Base-by-base conservation (phyloP, 768 basidiomycete species). In the Calocera viscosa region DNA sequence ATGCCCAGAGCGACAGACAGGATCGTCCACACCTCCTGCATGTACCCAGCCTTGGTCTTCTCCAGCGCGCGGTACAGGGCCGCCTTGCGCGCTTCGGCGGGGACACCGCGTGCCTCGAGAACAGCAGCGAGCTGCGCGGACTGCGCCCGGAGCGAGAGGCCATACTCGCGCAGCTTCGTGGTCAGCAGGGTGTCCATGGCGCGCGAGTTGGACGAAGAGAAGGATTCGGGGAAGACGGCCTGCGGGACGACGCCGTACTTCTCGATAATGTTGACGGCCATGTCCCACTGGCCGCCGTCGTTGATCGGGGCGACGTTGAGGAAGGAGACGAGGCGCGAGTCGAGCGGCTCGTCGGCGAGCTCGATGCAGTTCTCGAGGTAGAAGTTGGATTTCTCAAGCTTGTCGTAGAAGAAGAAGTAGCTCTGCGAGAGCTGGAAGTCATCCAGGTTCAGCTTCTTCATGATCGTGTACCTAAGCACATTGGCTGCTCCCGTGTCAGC, bases 241-340 rank as follows among this genome's bases (percentile, higher is more conserved):
- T 92, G 90, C 1, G 95, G 95, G 22, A 97, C 84, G 41, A 94
- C 78, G 60, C 95, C 95, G 73, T 95, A 96, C 49, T 80, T 87
- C 80, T 83, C 82, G 41, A 88, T 76, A 22, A 88, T 72, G 73
- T 86, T 87, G 53, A 84, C 82, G 3, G 81, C 86, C 93, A 95
- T 97, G 73, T 97, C 94, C 88, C 89, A 94, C 75, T 95, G 94
- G 8, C 94, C 94, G 64, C 93, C 93, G 73, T 96, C 94, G 71
- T 84, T 87, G 74, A 95, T 86, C 49, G 91, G 90, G 68, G 88
- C 88, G 7, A 76, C 73, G 10, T 89, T 82, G 53, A 97, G 83
- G 78, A 87, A 86, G 64, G 80, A 83, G 65, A 96, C 79, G n/a
- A 94, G 81, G 8, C 94, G 84, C 72, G 90, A 86, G 65, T 95